phyloP scores from a whole-genome alignment of 495 filamentous ascomycete genomes.

The Xylaria longipes region DNA sequence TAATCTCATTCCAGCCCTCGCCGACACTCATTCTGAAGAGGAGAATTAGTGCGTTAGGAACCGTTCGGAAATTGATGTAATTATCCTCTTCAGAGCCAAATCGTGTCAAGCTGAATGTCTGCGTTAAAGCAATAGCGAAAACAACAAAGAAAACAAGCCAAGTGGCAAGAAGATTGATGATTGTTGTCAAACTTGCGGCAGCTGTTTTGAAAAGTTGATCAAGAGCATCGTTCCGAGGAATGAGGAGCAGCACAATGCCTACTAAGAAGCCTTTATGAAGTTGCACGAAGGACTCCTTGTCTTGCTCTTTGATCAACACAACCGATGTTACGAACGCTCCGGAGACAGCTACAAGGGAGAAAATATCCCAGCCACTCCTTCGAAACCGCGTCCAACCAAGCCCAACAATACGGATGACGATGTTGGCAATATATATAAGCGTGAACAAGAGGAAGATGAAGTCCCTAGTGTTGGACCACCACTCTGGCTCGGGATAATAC shows the following conservation, averaged over 20 bases:
- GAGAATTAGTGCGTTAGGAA: constrained; percentile 91
- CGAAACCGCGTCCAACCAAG: constrained; percentile 93
- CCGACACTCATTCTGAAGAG: constrained; percentile 92
- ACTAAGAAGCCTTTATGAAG: constrained; percentile 95
- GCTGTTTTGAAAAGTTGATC: constrained; percentile 99
- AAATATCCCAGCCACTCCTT: constrained; percentile 94
- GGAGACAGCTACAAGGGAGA: constrained; percentile 81
- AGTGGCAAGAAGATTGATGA: constrained; percentile 91
- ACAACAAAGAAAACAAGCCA: constrained; percentile 98
- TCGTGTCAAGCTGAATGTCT: constrained; percentile 93
- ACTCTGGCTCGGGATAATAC: constrained; percentile 72
- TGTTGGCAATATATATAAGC: constrained; percentile 82
- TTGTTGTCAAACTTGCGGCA: constrained; percentile 89
- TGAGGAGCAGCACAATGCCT: constrained; percentile 86
- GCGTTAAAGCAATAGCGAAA: constrained; percentile 94
- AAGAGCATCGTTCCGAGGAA: constrained; percentile 94
- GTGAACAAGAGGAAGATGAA: constrained; percentile 84
- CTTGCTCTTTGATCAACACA: constrained; percentile 59
- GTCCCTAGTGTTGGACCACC: constrained; percentile 74
- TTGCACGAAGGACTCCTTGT: constrained; percentile 68
- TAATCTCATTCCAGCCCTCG: constrained; percentile 94
- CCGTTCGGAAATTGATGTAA: constrained; percentile 92
- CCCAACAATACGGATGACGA: constrained; percentile 83
- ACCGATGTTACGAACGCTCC: constrained; percentile 82
- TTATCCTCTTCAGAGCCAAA: constrained; percentile 74